These are phyloP conservation scores for Scheffersomyces quercinus DNA, from an alignment of 1,139 yeast species.

Conservation along the genomic window DNA sequence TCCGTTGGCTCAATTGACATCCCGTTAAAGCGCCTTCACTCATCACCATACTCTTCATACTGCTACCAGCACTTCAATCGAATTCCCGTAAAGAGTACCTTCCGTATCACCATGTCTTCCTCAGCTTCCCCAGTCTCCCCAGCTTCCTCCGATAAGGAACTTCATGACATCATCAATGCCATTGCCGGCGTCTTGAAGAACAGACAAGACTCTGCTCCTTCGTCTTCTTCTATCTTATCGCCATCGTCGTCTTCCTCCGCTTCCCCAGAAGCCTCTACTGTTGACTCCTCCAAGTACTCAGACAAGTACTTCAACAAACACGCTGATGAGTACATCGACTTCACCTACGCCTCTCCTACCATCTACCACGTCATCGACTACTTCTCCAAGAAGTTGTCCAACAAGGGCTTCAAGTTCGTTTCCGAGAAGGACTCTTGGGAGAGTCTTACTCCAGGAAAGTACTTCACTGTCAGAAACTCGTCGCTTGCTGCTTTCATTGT, in stretches of 20 bases:
- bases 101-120: no score
- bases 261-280: not conserved
- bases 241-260: not conserved
- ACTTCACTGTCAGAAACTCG: conserved; percentile 57
- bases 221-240: not conserved
- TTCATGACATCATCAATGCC: conserved; percentile 5
- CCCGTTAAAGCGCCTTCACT: not conserved
- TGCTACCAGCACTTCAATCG: no score
- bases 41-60: no score
- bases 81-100: no score
- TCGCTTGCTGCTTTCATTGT: conserved; percentile 57
- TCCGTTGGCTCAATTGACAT: not conserved
- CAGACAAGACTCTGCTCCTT: not conserved
- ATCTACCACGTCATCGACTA: conserved; percentile 57
- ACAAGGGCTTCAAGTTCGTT: conserved; percentile 54
- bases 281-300: conserved; percentile 11
- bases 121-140: not conserved
- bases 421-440: conserved; percentile 54
- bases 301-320: conserved; percentile 33
- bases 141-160: conserved; percentile 4
- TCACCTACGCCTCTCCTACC: conserved; percentile 62
- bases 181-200: not conserved
- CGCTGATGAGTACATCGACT: conserved; percentile 54
- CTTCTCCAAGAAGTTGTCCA: conserved; percentile 41
- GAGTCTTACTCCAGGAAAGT: conserved; percentile 42